These are phyloP conservation scores for Penicillium parvum DNA, from an alignment of 495 filamentous ascomycete genomes.

Conservation along the genomic window DNA sequence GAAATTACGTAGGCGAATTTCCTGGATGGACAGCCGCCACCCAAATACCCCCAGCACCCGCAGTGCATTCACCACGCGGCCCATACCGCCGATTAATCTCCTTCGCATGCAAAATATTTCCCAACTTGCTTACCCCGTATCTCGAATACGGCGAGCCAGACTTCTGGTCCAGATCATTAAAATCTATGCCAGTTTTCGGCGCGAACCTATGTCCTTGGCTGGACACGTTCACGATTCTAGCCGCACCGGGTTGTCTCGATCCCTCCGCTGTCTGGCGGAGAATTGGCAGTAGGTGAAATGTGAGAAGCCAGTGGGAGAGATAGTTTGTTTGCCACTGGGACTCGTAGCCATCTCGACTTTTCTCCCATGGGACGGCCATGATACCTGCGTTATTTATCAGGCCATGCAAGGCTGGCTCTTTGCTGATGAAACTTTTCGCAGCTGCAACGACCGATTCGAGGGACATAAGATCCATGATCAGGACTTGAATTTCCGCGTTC, in stretches of 20 bases:
- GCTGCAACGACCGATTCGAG: slow-evolving; percentile 30
- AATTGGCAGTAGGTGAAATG: slow-evolving; percentile 34
- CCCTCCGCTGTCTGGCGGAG: slow-evolving; percentile 23
- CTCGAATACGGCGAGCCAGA: slow-evolving; percentile 24
- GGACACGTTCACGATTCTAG: slow-evolving; percentile 39
- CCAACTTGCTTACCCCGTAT: slow-evolving; percentile 45
- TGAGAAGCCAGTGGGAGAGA: slow-evolving; percentile 41
- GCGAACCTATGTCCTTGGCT: slow-evolving; percentile 31
- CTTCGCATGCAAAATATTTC: slow-evolving; percentile 38
- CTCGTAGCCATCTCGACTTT: slow-evolving; percentile 28
- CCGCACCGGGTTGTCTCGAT: slow-evolving; percentile 19
- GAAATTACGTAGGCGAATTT: slow-evolving; percentile 34
- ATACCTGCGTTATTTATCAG: slow-evolving; percentile 61
- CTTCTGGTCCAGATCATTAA: slow-evolving; percentile 20
- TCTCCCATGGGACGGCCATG: slow-evolving; percentile 40
- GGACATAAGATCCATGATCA: slow-evolving; percentile 41
- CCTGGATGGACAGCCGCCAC: slow-evolving; percentile 41
- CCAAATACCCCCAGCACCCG: slow-evolving; percentile 35
- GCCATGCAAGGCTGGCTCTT: slow-evolving; percentile 37
- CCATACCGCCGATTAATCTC: slow-evolving; percentile 30
- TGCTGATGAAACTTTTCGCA: slow-evolving; percentile 17
- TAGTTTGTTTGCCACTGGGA: slow-evolving; percentile 41
- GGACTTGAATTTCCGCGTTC: slow-evolving; percentile 31
- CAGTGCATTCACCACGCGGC: slow-evolving; percentile 25
- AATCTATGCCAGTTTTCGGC: slow-evolving; percentile 32